Percentiles rank a stretch among this genome's conserved stretches.
Conservation (phyloP, 352 stramenopile genomes). For the Pseudoperonospora humuli region DNA sequence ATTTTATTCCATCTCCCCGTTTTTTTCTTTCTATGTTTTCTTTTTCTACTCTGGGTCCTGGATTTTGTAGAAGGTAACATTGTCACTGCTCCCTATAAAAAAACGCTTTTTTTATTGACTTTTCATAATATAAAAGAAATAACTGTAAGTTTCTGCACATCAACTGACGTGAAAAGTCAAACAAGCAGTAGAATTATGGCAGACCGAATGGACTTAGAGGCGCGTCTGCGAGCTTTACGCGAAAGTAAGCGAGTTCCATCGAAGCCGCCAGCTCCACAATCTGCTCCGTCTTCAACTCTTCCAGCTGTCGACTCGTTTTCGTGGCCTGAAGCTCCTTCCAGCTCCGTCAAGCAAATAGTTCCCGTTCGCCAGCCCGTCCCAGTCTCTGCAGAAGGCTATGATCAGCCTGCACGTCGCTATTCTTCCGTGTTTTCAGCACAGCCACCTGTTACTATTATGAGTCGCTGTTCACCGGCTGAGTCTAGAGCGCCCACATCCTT, state of each 20-base stretch:
- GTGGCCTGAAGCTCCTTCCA: slow-evolving; percentile 20
- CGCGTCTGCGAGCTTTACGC: slow-evolving; percentile 46
- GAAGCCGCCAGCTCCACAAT: not conserved
- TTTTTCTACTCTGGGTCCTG: too few species aligned
- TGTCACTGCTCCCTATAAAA: too few species aligned
- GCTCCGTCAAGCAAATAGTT: slow-evolving; percentile 1
- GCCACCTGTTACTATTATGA: slow-evolving; percentile 11
- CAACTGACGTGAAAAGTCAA: too few species aligned
- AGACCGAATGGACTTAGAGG: slow-evolving; percentile 46
- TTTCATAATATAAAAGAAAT: too few species aligned
- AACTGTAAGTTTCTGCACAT: not conserved
- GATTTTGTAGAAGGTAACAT: too few species aligned
- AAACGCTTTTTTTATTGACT: too few species aligned
- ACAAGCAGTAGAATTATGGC: too few species aligned
- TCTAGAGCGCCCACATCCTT: slow-evolving; percentile 1
- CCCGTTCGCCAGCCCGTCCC: slow-evolving; percentile 4
- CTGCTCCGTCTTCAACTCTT: slow-evolving; percentile 1
- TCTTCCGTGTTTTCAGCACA: slow-evolving; percentile 5
- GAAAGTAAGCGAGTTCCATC: slow-evolving; percentile 20
- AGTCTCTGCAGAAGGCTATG: slow-evolving; percentile 1
- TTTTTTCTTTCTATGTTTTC: too few species aligned
- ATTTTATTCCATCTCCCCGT: too few species aligned
- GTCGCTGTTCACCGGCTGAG: slow-evolving; percentile 6
- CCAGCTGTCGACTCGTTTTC: slow-evolving; percentile 9
- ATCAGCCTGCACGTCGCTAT: slow-evolving; percentile 5